Conservation (phyloP, 2,329 filamentous ascomycete species). For the Cercospora sesami region DNA sequence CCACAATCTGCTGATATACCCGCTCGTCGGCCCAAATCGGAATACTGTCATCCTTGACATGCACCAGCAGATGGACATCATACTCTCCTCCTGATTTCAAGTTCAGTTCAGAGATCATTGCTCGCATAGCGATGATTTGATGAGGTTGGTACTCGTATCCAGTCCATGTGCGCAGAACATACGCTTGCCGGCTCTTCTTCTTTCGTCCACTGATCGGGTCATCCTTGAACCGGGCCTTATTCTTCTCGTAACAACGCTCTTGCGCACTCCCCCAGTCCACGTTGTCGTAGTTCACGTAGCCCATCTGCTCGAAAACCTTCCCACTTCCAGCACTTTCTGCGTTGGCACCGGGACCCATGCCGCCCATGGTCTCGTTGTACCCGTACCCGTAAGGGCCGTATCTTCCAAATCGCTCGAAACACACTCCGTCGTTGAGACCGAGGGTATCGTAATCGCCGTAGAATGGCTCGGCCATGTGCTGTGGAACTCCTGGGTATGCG, state of each 20-base stretch:
- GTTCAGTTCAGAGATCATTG: constrained; percentile 78
- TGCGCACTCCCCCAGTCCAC: constrained; percentile 53
- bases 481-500: constrained; percentile 59
- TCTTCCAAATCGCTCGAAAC: constrained; percentile 54
- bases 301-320: constrained; percentile 50
- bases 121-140: constrained; percentile 76
- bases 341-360: constrained; percentile 47
- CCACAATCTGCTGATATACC: constrained; percentile 66
- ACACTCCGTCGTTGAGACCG: constrained; percentile 50
- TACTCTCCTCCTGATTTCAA: constrained; percentile 83
- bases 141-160: constrained; percentile 76
- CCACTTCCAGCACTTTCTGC: constrained; percentile 48
- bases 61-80: constrained; percentile 79
- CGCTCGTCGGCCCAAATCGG: constrained; percentile 77
- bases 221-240: constrained; percentile 48
- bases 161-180: constrained; percentile 82
- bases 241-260: constrained; percentile 51
- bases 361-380: constrained; percentile 47
- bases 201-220: constrained; percentile 38
- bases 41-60: constrained; percentile 74
- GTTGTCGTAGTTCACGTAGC: constrained; percentile 50
- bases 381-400: constrained; percentile 54
- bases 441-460: constrained; percentile 53
- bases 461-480: constrained; percentile 50
- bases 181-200: constrained; percentile 65